Evolutionary conservation across 2,329 filamentous ascomycete genomes (phyloP).

Genomic region (Fusarium duplospermum): DNA sequence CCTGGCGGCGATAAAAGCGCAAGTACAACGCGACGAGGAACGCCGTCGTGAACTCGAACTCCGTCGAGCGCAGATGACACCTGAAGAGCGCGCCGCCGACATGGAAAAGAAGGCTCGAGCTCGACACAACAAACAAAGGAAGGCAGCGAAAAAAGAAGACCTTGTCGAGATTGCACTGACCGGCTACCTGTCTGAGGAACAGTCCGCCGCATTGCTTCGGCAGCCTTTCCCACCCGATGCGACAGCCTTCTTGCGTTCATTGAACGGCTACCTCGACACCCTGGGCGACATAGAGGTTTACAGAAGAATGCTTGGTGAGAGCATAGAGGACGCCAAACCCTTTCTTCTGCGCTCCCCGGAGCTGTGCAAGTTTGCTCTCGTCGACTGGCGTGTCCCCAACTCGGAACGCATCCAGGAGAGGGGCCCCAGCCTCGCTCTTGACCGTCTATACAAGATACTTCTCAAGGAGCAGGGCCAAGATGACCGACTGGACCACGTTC

Average conservation of each 20-base stretch:
- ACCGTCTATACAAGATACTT: not conserved
- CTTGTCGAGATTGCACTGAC: not conserved
- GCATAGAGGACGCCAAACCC: not conserved
- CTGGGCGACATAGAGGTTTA: not conserved
- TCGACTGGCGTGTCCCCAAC: not conserved
- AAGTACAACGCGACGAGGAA: too few relatives aligned
- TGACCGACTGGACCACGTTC: not conserved
- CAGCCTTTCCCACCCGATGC: slow-evolving; percentile 1
- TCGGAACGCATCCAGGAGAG: not conserved
- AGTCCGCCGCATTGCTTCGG: not conserved
- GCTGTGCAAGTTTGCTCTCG: not conserved
- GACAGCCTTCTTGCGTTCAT: slow-evolving; percentile 1
- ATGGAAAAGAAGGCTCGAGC: too few relatives aligned
- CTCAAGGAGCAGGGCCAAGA: not conserved
- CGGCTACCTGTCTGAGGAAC: not conserved
- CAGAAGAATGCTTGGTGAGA: not conserved
- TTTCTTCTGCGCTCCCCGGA: not conserved
- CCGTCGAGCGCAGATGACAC: too few relatives aligned
- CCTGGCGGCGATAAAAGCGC: too few relatives aligned
- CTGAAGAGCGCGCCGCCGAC: too few relatives aligned
- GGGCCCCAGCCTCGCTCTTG: not conserved
- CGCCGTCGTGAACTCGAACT: too few relatives aligned
- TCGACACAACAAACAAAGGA: too few relatives aligned
- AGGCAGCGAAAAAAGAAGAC: not conserved
- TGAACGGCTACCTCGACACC: not conserved